Base-by-base conservation (phyloP, 805 yeast species). In the Ogataea trehalophila region DNA sequence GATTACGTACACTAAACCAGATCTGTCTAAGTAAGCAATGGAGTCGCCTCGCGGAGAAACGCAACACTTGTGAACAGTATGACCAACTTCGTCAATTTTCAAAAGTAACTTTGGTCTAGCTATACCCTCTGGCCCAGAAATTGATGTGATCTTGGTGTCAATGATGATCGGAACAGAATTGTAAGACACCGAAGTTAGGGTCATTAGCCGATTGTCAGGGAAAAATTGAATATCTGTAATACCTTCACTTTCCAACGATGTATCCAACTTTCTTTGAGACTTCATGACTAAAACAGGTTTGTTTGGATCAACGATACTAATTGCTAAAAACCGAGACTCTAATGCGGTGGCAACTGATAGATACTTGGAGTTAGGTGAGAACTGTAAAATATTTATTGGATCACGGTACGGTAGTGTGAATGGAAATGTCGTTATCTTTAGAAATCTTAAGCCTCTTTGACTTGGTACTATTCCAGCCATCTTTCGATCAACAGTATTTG, bases 21-120 rank as follows among this genome's bases (percentile, higher is more conserved):
- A 81, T 50, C 87, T 79, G 60, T 86, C 94, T 18, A 90, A 66
- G 55, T 87, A 84, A 2, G 92, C 95, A 29, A 89, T 73, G 0
- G 94, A 84, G 60, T 90, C 95, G 31, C 94, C 91, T 20, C 96
- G 71, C 1, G 97, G 96, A 3, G 95, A 86, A 0, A 87, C 75
- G 20, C 83, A 81, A 47, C 84, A 79, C 40, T 74, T 73, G 62
- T 91, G 95, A 48, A 90, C 85, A 6, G 80, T 72, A 2, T 86
- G 78, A 0, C 98, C 97, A 15, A 91, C 76, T 57, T 91, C 95
- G 46, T 85, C 87, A 15, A 90, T 69, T 54, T 83, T 76, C 60
- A 83, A 66, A 5, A 82, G 59, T 62, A 85, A 64, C 33, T 77
- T 71, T 0, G 90, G 89, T 46, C 80, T 81, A 4, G 83, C 81